Evolutionary conservation across 2,329 filamentous ascomycete genomes (phyloP), one percentile per base, ranked within the genome.

Genomic region (Exophiala sp.): DNA sequence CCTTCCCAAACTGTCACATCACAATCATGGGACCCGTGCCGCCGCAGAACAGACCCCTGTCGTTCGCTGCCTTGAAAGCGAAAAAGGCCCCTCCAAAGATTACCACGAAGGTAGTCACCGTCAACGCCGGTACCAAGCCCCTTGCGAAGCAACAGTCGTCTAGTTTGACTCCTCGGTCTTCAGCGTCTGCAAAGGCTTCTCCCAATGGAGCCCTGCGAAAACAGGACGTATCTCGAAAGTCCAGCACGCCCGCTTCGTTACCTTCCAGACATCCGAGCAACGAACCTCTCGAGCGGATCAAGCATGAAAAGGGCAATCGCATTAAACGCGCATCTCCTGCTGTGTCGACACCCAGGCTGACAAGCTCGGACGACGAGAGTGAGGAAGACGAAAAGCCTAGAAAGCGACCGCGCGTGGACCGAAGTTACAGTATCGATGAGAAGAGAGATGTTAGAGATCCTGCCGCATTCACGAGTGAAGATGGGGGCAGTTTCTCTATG

Each of bases 391-490:
- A 52, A 32, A 24, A 53, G 48, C 61, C 61, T 38, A 60, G 57
- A 40, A 77, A 78, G 63, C 69, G 73, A 34, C 68, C 67, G 7
- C 69, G 69, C 57, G 65, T 69, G 39, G 72, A 69, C 46, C 68
- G 65, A 36, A 72, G 70, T 38, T 66, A 68, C n/a, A 71, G 75
- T 54, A 69, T 73, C 11, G 73, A 78, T 57, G 65, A 69, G 32
- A 70, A 72, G 39, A 69, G 76, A 39, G 67, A 67, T 29, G 61
- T 78, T 59, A 72, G 76, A 50, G 75, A 75, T 45, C 57, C 68
- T 51, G 71, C 71, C 57, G 71, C 75, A n/a, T 77, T 76, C 59
- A 70, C 71, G 29, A 69, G 72, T 29, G 69, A 72, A 38, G 66
- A 63, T n/a, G 62, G 63, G 20, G 66, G 65, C 38, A 52, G 65